Evolutionary conservation across 2,329 filamentous ascomycete species (phyloP).

Genomic region (Stenocarpella maydis): DNA sequence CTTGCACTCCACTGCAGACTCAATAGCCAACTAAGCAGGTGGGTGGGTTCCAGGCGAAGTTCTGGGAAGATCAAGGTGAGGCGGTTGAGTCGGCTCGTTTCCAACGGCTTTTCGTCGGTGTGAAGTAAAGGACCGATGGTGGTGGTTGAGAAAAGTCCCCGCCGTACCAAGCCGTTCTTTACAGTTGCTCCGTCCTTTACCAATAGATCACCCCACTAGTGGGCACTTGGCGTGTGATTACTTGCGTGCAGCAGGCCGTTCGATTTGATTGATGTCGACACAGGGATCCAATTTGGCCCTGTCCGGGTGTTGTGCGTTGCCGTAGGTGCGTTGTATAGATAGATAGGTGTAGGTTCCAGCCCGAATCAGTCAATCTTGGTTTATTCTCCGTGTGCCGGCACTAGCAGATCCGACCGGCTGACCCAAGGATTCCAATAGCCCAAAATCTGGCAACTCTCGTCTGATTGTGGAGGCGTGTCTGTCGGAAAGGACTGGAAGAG

Average conservation of each 20-base stretch:
- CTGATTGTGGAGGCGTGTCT: conserved; percentile 28
- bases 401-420: conserved; percentile 28
- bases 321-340: background rate
- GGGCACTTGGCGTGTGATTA: conserved; percentile 34
- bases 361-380: conserved; percentile 6
- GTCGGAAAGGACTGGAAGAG: conserved; percentile 31
- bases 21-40: conserved; percentile 20
- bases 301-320: background rate
- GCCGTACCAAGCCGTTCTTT: conserved; percentile 30
- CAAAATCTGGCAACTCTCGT: conserved; percentile 23
- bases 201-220: conserved; percentile 32
- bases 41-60: conserved; percentile 24
- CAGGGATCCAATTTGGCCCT: background rate
- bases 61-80: conserved; percentile 7
- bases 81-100: conserved; percentile 18
- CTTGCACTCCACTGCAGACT: conserved; percentile 3
- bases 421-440: conserved; percentile 2
- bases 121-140: conserved; percentile 30
- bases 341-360: conserved; percentile 8
- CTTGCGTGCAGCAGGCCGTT: conserved; percentile 16
- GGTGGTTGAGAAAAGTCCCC: conserved; percentile 31
- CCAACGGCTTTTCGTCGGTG: conserved; percentile 25
- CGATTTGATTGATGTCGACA: background rate
- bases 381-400: conserved; percentile 9
- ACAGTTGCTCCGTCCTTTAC: conserved; percentile 17